These are phyloP conservation scores for Polychytrium aggregatum DNA, from an alignment of 192 early-diverging fungal genomes.

Conservation along the genomic window DNA sequence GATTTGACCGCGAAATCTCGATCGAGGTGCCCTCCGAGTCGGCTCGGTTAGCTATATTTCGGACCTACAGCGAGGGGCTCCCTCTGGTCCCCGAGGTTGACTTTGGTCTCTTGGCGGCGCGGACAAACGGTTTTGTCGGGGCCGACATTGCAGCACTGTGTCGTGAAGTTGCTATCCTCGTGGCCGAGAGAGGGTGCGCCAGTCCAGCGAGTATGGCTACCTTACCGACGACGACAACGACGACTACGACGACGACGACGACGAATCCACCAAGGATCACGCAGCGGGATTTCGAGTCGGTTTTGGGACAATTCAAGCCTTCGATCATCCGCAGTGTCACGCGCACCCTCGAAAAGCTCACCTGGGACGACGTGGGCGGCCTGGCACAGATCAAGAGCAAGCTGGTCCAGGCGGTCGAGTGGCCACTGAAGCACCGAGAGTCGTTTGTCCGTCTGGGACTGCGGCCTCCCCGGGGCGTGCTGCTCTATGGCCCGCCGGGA, in stretches of 20 bases:
- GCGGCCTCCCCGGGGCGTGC: conserved; percentile 68
- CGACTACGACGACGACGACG: too few species aligned
- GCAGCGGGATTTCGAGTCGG: conserved; percentile 50
- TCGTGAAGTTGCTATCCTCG: conserved; percentile 62
- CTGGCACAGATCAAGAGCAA: conserved; percentile 68
- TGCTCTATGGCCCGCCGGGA: conserved; percentile 96
- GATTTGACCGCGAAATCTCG: conserved; percentile 77
- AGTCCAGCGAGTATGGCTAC: too few species aligned
- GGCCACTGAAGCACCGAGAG: conserved; percentile 65
- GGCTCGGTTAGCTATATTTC: conserved; percentile 53
- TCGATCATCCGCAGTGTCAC: conserved; percentile 49
- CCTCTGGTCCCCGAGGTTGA: conserved; percentile 39
- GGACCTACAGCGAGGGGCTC: conserved; percentile 42
- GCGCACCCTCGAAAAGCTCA: conserved; percentile 42
- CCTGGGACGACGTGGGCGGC: conserved; percentile 86
- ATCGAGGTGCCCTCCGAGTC: conserved; percentile 63
- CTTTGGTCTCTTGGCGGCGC: conserved; percentile 22
- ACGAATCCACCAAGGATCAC: conserved; percentile 22
- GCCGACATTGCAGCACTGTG: conserved; percentile 81
- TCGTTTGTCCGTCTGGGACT: conserved; percentile 69
- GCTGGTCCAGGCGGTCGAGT: conserved; percentile 76
- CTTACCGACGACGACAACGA: too few species aligned
- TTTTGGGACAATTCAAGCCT: conserved; percentile 51
- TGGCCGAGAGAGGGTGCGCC: conserved; percentile 11
- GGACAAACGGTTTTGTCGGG: conserved; percentile 87